Conservation (phyloP, 2,329 filamentous ascomycete genomes). For the Escovopsis weberi region DNA sequence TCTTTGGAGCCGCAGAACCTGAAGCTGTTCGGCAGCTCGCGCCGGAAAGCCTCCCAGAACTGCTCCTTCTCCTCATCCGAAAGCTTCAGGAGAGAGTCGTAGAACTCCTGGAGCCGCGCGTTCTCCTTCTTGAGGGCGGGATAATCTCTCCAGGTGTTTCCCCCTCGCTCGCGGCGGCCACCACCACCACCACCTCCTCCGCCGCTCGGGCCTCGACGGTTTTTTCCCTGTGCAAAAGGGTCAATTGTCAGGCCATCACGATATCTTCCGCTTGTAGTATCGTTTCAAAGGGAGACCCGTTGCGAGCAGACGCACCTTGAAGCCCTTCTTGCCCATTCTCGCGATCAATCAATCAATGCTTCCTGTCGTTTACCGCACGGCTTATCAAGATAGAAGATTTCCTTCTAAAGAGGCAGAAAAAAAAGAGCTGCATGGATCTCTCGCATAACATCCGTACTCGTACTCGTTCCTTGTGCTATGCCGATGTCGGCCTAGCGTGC, state of each 20-base stretch:
- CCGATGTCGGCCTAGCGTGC: neutral
- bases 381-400: no score
- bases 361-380: neutral
- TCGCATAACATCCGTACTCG: no score
- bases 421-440: no score
- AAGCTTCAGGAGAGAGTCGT: constrained; percentile 63
- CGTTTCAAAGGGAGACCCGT: neutral
- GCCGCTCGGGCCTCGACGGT: constrained; percentile 10
- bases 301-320: constrained; percentile 15
- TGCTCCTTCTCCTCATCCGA: constrained; percentile 61
- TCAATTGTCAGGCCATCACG: neutral
- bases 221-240: constrained; percentile 17
- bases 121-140: constrained; percentile 55
- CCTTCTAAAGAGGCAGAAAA: no score
- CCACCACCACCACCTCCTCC: constrained; percentile 21
- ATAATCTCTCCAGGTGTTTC: constrained; percentile 21
- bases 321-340: constrained; percentile 23
- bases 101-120: constrained; percentile 73
- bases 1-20: constrained; percentile 92
- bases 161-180: constrained; percentile 11
- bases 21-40: constrained; percentile 92
- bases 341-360: constrained; percentile 1
- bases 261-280: neutral
- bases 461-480: neutral
- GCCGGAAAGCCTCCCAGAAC: constrained; percentile 74